These are phyloP conservation scores for Periconia sp. DNA, from an alignment of 2,329 filamentous ascomycete genomes.

Conservation along the genomic window DNA sequence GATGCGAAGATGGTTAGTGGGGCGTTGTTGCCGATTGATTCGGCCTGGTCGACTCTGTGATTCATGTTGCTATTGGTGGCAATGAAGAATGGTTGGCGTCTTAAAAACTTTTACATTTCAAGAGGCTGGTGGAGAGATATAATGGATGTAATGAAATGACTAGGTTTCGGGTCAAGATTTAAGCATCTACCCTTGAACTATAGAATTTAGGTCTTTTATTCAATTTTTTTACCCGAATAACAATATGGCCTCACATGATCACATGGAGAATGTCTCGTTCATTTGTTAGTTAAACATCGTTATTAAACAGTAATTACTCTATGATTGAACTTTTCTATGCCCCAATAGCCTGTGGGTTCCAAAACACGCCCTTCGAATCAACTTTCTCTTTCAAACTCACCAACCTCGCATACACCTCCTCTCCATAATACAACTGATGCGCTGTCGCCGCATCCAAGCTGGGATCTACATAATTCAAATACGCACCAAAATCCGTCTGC, in stretches of 20 bases:
- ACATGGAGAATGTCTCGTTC: too few species aligned
- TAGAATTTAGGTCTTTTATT: too few species aligned
- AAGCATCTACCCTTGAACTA: too few species aligned
- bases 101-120: too few species aligned
- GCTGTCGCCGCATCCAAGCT: slow-evolving; percentile 50
- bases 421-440: slow-evolving; percentile 53
- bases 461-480: slow-evolving; percentile 58
- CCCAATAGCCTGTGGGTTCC: slow-evolving; percentile 43
- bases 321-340: not conserved
- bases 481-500: slow-evolving; percentile 50
- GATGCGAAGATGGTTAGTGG: slow-evolving; percentile 30
- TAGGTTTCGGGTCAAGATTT: too few species aligned
- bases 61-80: not conserved
- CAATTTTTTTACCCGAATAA: too few species aligned
- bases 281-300: not conserved
- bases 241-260: too few species aligned
- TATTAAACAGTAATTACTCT: not conserved
- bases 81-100: not conserved
- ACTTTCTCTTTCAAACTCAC: slow-evolving; percentile 43
- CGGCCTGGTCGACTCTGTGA: slow-evolving; percentile 31
- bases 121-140: too few species aligned
- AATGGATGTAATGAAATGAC: too few species aligned
- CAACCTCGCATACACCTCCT: slow-evolving; percentile 37
- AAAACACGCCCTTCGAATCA: slow-evolving; percentile 43
- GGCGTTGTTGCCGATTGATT: slow-evolving; percentile 28